Evolutionary conservation across 2,329 filamentous ascomycete genomes (phyloP).

Genomic region (Fusarium devonianum): DNA sequence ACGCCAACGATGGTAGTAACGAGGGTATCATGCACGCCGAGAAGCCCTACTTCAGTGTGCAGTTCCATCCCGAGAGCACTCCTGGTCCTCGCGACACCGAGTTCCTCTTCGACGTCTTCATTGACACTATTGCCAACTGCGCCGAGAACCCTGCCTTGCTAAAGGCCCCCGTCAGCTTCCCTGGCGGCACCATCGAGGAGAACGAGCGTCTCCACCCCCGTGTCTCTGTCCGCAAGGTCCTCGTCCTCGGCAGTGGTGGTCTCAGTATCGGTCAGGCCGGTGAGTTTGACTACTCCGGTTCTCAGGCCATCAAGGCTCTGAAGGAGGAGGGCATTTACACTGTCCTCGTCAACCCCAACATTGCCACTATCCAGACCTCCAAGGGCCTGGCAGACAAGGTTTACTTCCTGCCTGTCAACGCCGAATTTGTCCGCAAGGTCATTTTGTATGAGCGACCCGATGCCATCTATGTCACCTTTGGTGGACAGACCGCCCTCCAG

Average conservation of each 20-base stretch:
- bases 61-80: constrained; percentile 98
- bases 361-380: constrained; percentile 97
- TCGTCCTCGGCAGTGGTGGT: constrained; percentile 92
- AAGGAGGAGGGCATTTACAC: constrained; percentile 99
- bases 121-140: constrained; percentile 79
- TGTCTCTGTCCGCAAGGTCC: constrained; percentile 89
- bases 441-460: constrained; percentile 94
- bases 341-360: constrained; percentile 98
- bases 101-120: constrained; percentile 96
- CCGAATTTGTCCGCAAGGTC: constrained; percentile 97
- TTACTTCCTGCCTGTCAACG: constrained; percentile 96
- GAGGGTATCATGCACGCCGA: constrained; percentile 91
- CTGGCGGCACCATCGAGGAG: constrained; percentile 81
- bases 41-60: constrained; percentile 97
- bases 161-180: constrained; percentile 79
- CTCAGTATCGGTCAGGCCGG: constrained; percentile 97
- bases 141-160: constrained; percentile 72
- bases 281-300: constrained; percentile 98
- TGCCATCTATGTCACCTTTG: constrained; percentile 97
- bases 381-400: constrained; percentile 98
- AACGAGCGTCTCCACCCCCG: constrained; percentile 79
- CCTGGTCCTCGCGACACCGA: constrained; percentile 96
- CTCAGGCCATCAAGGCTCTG: constrained; percentile 96
- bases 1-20: constrained; percentile 97
- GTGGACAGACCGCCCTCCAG: constrained; percentile 94